These are phyloP conservation scores for Magnolia sinica DNA, from an alignment of 164 flowering plant genomes.

Conservation along the genomic window DNA sequence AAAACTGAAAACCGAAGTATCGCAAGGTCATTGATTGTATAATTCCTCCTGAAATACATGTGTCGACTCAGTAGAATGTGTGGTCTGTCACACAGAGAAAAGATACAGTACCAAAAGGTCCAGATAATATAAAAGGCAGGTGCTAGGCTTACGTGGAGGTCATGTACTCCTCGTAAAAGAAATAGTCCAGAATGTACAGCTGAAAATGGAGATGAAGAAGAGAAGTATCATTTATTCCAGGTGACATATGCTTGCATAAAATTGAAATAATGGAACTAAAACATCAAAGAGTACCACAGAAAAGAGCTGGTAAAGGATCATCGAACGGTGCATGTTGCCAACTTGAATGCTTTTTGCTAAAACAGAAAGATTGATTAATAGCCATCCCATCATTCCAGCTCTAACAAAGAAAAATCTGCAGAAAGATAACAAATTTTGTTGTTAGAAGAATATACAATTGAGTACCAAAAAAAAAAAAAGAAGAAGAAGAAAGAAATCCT, in stretches of 20 bases:
- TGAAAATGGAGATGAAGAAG: conserved; percentile 31
- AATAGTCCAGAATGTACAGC: conserved; percentile 87
- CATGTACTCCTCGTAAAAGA: conserved; percentile 91
- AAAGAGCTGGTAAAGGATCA: conserved; percentile 86
- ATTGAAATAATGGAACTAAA: background rate
- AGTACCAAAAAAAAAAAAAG: background rate
- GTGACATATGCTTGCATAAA: background rate
- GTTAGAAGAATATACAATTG: conserved; percentile 1
- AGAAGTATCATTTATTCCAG: conserved; percentile 15
- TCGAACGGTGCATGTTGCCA: conserved; percentile 51
- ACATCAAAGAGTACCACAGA: conserved; percentile 47
- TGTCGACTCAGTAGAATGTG: no score
- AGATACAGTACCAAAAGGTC: no score
- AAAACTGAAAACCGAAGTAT: no score
- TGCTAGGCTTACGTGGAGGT: conserved; percentile 85
- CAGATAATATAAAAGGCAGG: background rate
- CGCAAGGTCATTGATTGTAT: no score
- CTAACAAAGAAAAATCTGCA: conserved; percentile 96
- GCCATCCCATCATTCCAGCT: conserved; percentile 99
- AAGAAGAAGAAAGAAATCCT: no score
- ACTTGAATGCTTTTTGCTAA: conserved; percentile 67
- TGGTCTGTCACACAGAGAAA: no score
- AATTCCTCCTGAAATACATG: no score
- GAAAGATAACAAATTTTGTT: conserved; percentile 6
- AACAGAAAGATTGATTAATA: conserved; percentile 88